These are phyloP conservation scores for Chrysosporium keratinophilum DNA, from an alignment of 2,329 filamentous ascomycete species.

Conservation along the genomic window DNA sequence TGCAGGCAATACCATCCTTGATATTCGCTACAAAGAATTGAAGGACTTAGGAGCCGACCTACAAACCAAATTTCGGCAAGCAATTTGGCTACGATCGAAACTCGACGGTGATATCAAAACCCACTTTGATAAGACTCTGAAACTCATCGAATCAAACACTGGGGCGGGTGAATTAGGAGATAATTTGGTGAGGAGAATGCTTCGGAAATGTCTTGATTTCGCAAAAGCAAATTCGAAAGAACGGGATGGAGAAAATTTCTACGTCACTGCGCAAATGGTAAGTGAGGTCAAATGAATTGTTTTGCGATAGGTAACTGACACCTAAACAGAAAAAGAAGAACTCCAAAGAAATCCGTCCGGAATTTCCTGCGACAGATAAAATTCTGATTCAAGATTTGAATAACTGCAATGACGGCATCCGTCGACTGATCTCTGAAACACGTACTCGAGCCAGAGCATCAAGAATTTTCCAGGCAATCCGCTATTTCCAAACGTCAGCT, in stretches of 20 bases:
- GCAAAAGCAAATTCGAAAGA: conserved; percentile 17
- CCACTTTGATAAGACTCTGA: conserved; percentile 25
- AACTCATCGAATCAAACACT: conserved; percentile 20
- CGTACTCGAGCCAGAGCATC: conserved; percentile 26
- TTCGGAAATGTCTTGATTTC: conserved; percentile 18
- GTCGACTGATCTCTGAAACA: conserved; percentile 23
- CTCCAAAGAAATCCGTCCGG: conserved; percentile 7
- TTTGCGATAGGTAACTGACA: neutral
- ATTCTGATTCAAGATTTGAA: conserved; percentile 18
- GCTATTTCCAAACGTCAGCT: conserved; percentile 21
- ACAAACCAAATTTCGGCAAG: conserved; percentile 21
- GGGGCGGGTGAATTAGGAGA: conserved; percentile 23
- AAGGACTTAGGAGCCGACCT: conserved; percentile 20
- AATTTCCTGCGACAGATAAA: conserved; percentile 13
- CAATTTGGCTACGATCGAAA: conserved; percentile 24
- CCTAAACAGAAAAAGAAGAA: conserved; percentile 7
- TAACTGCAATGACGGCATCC: conserved; percentile 20
- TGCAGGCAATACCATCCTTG: conserved; percentile 20
- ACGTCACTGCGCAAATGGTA: conserved; percentile 14
- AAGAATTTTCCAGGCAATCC: conserved; percentile 26
- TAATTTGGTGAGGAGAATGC: conserved; percentile 19
- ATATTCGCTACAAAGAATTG: conserved; percentile 21
- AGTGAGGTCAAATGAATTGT: neutral
- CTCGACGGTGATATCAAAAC: conserved; percentile 17
- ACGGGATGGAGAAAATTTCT: conserved; percentile 27